phyloP scores from a whole-genome alignment of 2,329 filamentous ascomycete species.

The Sarocladium strictum region DNA sequence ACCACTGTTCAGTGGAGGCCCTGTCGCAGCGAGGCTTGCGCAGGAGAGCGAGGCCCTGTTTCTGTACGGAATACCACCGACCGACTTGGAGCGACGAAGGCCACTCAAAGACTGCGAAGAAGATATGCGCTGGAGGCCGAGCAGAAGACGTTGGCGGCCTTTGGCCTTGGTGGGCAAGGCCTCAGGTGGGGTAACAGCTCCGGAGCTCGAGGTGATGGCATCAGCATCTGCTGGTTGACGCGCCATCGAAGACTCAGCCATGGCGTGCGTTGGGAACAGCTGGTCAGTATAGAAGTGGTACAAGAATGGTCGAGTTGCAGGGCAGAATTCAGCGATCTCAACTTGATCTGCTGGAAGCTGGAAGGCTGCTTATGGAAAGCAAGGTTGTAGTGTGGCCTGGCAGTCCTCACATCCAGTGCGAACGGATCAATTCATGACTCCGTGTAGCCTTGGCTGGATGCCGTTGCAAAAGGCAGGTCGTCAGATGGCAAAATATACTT shows the following conservation, averaged over 20 bases:
- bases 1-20: constrained; percentile 20
- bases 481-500: background rate
- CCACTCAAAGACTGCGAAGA: constrained; percentile 69
- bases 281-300: too few relatives aligned
- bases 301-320: too few relatives aligned
- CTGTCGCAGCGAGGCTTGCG: constrained; percentile 42
- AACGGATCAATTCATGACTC: constrained; percentile 5
- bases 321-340: too few relatives aligned
- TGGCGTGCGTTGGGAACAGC: too few relatives aligned
- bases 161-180: constrained; percentile 47
- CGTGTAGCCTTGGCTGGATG: background rate
- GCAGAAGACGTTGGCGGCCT: constrained; percentile 63
- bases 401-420: background rate
- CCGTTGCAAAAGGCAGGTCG: background rate
- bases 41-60: constrained; percentile 46
- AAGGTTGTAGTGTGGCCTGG: background rate
- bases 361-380: too few relatives aligned
- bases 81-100: constrained; percentile 57
- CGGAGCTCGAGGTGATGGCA: constrained; percentile 5
- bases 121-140: constrained; percentile 72
- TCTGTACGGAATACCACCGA: constrained; percentile 59
- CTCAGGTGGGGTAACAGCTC: constrained; percentile 18
- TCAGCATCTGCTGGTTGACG: background rate
- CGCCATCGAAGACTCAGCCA: background rate
- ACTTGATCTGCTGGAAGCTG: too few relatives aligned